Evolutionary conservation across 2,329 filamentous ascomycete species (phyloP).

Genomic region (Monosporascus cannonballus): DNA sequence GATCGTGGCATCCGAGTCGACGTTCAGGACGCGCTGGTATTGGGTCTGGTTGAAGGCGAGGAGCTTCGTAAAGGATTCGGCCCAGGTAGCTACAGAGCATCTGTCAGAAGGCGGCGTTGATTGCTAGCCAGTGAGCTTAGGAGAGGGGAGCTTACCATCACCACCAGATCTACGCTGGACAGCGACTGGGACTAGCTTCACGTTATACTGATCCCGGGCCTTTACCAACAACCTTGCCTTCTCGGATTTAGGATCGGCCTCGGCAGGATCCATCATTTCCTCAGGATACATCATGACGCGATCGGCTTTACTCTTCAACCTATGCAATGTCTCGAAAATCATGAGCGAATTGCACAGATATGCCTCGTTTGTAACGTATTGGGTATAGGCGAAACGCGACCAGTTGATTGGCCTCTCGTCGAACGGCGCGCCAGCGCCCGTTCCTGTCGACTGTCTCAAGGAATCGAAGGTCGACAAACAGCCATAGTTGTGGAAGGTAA

Average conservation of each 20-base stretch:
- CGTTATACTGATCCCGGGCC: constrained; percentile 38
- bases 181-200: constrained; percentile 36
- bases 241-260: constrained; percentile 17
- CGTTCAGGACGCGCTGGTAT: constrained; percentile 45
- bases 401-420: constrained; percentile 30
- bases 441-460: constrained; percentile 11
- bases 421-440: constrained; percentile 2
- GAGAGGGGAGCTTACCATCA: constrained; percentile 26
- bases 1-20: constrained; percentile 58
- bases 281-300: constrained; percentile 41
- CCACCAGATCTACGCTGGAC: constrained; percentile 30
- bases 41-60: constrained; percentile 62
- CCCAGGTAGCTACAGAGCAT: constrained; percentile 43
- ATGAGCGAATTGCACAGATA: constrained; percentile 46
- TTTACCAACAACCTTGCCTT: constrained; percentile 32
- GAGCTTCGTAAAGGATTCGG: constrained; percentile 61
- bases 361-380: constrained; percentile 41
- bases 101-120: background rate
- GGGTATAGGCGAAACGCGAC: constrained; percentile 40
- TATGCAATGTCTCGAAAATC: constrained; percentile 39
- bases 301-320: constrained; percentile 36
- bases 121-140: background rate
- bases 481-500: constrained; percentile 25
- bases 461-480: constrained; percentile 21
- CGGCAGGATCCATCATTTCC: constrained; percentile 28